Percentiles rank a stretch among this genome's conserved stretches.
Conservation (phyloP, 2,329 filamentous ascomycete species). For the Talaromyces sp. region DNA sequence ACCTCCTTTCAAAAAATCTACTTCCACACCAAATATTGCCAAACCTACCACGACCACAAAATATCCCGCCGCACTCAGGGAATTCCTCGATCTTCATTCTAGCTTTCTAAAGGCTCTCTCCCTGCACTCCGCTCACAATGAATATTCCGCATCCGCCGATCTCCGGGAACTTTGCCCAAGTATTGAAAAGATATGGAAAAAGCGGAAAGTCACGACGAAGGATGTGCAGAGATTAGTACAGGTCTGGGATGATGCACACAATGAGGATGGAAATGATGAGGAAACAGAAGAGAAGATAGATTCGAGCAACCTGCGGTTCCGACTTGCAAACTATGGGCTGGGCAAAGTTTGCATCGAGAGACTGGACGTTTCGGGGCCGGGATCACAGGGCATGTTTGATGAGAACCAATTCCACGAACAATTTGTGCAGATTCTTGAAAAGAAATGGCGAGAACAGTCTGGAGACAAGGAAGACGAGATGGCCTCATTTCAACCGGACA, state of each 20-base stretch:
- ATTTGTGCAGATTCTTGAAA: slow-evolving; percentile 51
- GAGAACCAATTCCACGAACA: slow-evolving; percentile 50
- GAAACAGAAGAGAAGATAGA: not conserved
- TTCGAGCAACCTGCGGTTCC: slow-evolving; percentile 29
- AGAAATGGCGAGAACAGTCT: slow-evolving; percentile 47
- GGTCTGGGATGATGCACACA: slow-evolving; percentile 50
- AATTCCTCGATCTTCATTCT: slow-evolving; percentile 63
- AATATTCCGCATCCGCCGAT: slow-evolving; percentile 62
- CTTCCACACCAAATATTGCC: not conserved
- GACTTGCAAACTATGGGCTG: slow-evolving; percentile 43
- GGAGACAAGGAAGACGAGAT: not conserved
- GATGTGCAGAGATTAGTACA: slow-evolving; percentile 68
- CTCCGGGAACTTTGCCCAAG: slow-evolving; percentile 61
- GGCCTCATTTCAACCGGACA: slow-evolving; percentile 33
- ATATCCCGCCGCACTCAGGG: slow-evolving; percentile 36
- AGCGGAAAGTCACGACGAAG: slow-evolving; percentile 62
- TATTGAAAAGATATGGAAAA: slow-evolving; percentile 69
- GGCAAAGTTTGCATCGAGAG: slow-evolving; percentile 41
- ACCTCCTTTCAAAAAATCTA: not conserved
- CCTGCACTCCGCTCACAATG: slow-evolving; percentile 69
- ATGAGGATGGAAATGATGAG: slow-evolving; percentile 23
- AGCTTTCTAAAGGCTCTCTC: slow-evolving; percentile 68
- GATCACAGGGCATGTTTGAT: slow-evolving; percentile 32
- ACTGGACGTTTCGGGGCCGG: slow-evolving; percentile 19
- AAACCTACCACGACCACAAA: slow-evolving; percentile 13